A percentile compares a stretch with the other conserved stretches of the same genome.
These are phyloP conservation scores for Grifola frondosa DNA, from an alignment of 1,284 basidiomycete genomes.

Conservation along the genomic window DNA sequence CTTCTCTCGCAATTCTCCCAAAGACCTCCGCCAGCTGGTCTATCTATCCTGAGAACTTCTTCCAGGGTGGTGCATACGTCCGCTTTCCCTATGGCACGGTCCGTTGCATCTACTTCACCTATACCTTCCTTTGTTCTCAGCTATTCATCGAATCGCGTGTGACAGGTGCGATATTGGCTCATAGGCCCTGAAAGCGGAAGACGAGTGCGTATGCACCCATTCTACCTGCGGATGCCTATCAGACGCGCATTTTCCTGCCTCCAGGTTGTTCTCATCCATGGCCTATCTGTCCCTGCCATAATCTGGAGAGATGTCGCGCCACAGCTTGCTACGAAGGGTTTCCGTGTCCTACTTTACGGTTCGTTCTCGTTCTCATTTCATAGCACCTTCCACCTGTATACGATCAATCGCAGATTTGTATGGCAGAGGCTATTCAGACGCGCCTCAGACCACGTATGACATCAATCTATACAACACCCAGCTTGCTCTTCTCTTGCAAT, in stretches of 20 bases:
- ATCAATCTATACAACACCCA: slow-evolving; percentile 65
- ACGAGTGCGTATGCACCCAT: slow-evolving; percentile 46
- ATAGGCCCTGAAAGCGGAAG: slow-evolving; percentile 67
- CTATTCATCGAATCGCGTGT: slow-evolving; percentile 8
- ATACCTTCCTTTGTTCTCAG: slow-evolving; percentile 9
- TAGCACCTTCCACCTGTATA: neutral
- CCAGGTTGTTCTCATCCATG: slow-evolving; percentile 77
- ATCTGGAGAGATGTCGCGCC: slow-evolving; percentile 75
- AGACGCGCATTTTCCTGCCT: slow-evolving; percentile 1
- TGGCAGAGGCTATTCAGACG: slow-evolving; percentile 78
- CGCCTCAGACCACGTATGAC: slow-evolving; percentile 65
- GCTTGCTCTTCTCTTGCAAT: slow-evolving; percentile 78
- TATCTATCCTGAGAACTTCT: slow-evolving; percentile 71
- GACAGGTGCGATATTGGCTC: slow-evolving; percentile 71
- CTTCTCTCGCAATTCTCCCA: slow-evolving; percentile 60
- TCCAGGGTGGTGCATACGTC: slow-evolving; percentile 64
- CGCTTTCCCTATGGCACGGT: slow-evolving; percentile 61
- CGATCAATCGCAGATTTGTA: slow-evolving; percentile 57
- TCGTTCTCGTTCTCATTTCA: too few relatives aligned
- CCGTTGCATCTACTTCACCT: slow-evolving; percentile 5
- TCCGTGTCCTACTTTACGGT: slow-evolving; percentile 76
- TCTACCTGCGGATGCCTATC: neutral
- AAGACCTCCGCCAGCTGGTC: slow-evolving; percentile 52
- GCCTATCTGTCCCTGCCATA: slow-evolving; percentile 72
- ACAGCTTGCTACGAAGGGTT: slow-evolving; percentile 58